Evolutionary conservation across 2,329 filamentous ascomycete genomes (phyloP).

Genomic region (Drechmeria coniospora): DNA sequence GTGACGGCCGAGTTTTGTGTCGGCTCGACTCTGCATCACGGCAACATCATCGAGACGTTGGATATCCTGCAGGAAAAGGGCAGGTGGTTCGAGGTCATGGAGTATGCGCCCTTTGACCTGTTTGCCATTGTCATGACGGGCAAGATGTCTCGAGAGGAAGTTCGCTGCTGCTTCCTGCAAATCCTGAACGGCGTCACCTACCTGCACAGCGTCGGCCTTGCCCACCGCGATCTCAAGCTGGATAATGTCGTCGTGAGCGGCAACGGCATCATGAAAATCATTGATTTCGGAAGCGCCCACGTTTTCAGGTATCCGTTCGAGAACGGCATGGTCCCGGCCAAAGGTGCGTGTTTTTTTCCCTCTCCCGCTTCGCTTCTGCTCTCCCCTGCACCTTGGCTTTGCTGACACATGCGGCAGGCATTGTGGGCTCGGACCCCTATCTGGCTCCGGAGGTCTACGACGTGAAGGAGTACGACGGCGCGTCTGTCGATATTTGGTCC

Average conservation of each 20-base stretch:
- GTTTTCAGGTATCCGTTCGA: conserved; percentile 98
- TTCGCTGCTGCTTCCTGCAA: conserved; percentile 82
- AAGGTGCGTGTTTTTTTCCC: conserved; percentile 14
- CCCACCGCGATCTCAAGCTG: conserved; percentile 87
- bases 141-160: conserved; percentile 84
- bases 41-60: conserved; percentile 95
- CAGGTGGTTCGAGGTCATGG: conserved; percentile 98
- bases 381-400: background rate
- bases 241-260: conserved; percentile 98
- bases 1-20: conserved; percentile 97
- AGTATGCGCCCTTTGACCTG: conserved; percentile 88
- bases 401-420: conserved; percentile 24
- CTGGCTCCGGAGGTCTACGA: conserved; percentile 95
- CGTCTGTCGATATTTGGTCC: conserved; percentile 93
- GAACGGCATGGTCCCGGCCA: conserved; percentile 35
- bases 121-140: conserved; percentile 99
- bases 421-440: conserved; percentile 81
- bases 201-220: conserved; percentile 84
- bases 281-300: conserved; percentile 94
- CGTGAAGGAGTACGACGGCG: conserved; percentile 80
- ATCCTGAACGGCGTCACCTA: conserved; percentile 92
- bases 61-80: conserved; percentile 91
- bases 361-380: background rate
- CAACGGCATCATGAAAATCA: conserved; percentile 96
- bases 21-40: conserved; percentile 89